phyloP scores from a whole-genome alignment of 2,329 filamentous ascomycete species.

The Endoconidiophora laricicola region DNA sequence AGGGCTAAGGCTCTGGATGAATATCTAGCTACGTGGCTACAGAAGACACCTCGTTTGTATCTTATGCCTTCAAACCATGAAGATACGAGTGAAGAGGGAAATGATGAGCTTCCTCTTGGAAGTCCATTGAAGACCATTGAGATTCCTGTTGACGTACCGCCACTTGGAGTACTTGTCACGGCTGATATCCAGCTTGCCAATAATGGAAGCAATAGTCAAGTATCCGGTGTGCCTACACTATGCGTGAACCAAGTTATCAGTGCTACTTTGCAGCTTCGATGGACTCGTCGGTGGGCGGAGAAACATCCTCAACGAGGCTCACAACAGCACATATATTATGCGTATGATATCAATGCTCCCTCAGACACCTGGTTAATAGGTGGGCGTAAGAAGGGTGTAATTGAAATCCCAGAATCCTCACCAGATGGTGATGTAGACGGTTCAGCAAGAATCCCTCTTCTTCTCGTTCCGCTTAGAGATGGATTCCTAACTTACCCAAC shows the following conservation, averaged over 20 bases:
- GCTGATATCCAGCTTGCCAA: slow-evolving; percentile 42
- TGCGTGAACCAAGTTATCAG: slow-evolving; percentile 48
- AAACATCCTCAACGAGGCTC: slow-evolving; percentile 18
- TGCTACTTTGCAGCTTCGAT: slow-evolving; percentile 43
- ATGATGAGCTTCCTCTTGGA: slow-evolving; percentile 20
- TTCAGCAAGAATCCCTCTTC: slow-evolving; percentile 37
- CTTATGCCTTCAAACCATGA: not conserved
- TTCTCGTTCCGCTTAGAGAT: slow-evolving; percentile 64
- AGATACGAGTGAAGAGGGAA: too few species aligned
- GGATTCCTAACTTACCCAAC: slow-evolving; percentile 63
- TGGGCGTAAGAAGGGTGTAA: slow-evolving; percentile 63
- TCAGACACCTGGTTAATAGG: slow-evolving; percentile 72
- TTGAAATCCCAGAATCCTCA: slow-evolving; percentile 34
- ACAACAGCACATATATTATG: slow-evolving; percentile 36
- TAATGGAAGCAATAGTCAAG: not conserved
- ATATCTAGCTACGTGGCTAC: slow-evolving; percentile 25
- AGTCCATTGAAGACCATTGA: slow-evolving; percentile 38
- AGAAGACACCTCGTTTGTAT: slow-evolving; percentile 14
- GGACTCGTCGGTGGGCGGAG: slow-evolving; percentile 47
- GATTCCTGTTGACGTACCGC: slow-evolving; percentile 81
- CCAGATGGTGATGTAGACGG: not conserved
- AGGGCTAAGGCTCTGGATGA: slow-evolving; percentile 14
- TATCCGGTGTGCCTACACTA: slow-evolving; percentile 28
- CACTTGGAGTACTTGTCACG: slow-evolving; percentile 67
- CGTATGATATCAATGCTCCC: slow-evolving; percentile 63